Percentiles rank a stretch among this genome's conserved stretches.
These are phyloP conservation scores for Cladorrhinum sp. DNA, from an alignment of 2,329 filamentous ascomycete genomes.

Conservation along the genomic window DNA sequence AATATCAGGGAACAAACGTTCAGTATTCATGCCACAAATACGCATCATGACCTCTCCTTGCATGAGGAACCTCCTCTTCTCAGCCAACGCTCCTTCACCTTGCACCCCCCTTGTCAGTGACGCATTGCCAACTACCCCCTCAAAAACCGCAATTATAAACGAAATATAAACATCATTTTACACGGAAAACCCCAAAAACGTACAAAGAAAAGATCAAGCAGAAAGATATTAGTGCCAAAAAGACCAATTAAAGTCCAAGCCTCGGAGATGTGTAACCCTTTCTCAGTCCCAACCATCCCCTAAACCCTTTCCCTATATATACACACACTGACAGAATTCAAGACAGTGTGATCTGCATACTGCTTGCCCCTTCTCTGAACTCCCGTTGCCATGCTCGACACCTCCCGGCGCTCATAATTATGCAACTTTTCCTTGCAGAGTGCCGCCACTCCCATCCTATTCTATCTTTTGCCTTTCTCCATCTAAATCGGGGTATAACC, in stretches of 20 bases:
- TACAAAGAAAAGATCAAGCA: background rate
- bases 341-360: background rate
- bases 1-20: background rate
- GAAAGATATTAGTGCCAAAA: background rate
- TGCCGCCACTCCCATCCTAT: background rate
- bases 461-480: background rate
- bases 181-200: background rate
- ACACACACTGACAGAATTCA: background rate
- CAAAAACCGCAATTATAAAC: background rate
- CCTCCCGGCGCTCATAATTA: background rate
- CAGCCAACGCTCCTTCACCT: no score
- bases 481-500: background rate
- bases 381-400: background rate
- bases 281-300: background rate
- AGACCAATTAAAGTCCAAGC: background rate
- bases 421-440: background rate
- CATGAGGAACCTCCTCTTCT: background rate
- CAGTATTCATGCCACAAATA: background rate
- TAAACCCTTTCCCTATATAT: background rate
- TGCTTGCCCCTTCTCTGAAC: background rate
- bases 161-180: background rate
- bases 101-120: no score
- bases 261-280: background rate
- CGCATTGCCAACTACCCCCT: background rate
- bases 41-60: background rate